Evolutionary conservation across 2,329 filamentous ascomycete genomes (phyloP).

Genomic region (Pseudogymnoascus sp.): DNA sequence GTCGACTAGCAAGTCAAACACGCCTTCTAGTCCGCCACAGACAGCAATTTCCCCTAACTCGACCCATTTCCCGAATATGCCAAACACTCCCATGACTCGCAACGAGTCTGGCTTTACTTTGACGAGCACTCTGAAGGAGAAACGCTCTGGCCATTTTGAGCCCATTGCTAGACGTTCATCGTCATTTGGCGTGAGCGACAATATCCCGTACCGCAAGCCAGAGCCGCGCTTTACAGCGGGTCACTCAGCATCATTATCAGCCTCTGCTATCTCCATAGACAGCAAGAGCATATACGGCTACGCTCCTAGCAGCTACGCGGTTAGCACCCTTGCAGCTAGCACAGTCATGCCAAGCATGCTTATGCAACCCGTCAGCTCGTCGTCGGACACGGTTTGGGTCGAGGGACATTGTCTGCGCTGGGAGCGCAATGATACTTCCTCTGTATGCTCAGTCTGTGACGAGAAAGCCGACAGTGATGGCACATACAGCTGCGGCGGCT

Average conservation of each 20-base stretch:
- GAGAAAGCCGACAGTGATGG: slow-evolving; percentile 60
- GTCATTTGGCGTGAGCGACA: slow-evolving; percentile 76
- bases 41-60: slow-evolving; percentile 66
- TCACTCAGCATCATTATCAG: slow-evolving; percentile 58
- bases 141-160: slow-evolving; percentile 85
- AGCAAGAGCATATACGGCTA: slow-evolving; percentile 47
- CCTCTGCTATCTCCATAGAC: slow-evolving; percentile 43
- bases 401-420: slow-evolving; percentile 76
- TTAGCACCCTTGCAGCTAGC: slow-evolving; percentile 76
- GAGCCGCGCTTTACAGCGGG: slow-evolving; percentile 66
- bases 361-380: slow-evolving; percentile 69
- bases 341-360: slow-evolving; percentile 82
- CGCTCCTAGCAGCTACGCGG: slow-evolving; percentile 74
- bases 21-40: slow-evolving; percentile 49
- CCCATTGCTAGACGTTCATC: slow-evolving; percentile 73
- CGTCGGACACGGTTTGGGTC: slow-evolving; percentile 72
- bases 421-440: slow-evolving; percentile 48
- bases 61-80: slow-evolving; percentile 61
- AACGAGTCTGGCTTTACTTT: slow-evolving; percentile 88
- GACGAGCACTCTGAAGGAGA: slow-evolving; percentile 80
- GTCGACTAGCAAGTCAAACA: slow-evolving; percentile 59
- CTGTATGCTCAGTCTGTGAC: slow-evolving; percentile 65
- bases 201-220: slow-evolving; percentile 57
- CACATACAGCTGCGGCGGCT: slow-evolving; percentile 65
- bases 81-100: slow-evolving; percentile 71